Evolutionary conservation across 2,329 filamentous ascomycete genomes (phyloP), one percentile per base, ranked within the genome.

Genomic region (Neonectria faginata): DNA sequence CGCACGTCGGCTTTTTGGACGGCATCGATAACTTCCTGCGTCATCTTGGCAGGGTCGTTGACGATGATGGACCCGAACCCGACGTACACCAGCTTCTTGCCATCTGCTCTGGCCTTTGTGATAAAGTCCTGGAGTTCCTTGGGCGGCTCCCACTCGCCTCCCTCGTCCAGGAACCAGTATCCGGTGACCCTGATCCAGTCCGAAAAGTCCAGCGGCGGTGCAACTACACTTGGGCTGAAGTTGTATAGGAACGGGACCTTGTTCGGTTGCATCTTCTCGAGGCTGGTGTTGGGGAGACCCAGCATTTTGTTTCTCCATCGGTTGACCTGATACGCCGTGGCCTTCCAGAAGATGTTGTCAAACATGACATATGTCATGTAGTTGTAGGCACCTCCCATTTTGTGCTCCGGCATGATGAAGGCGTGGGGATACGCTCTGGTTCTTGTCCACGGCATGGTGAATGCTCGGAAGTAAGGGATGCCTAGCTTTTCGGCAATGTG

Each of bases 241-340:
- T 97, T 98, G 83, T 99, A 99, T 50, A 99, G 80, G 79, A 99
- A 99, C 0, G 96, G 96, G n/a, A 97, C 93, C 77, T 97, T 97
- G 82, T 97, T 97, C 2, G 92, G 91, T 80, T 97, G 94, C 88
- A 99, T 89, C 81, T 94, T 97, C 76, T 96, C 92, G 47, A 97
- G 82, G 62, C 84, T 93, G 1, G 96, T 99, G 67, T 89, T 91
- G 56, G 91, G 92, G 29, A 99, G 82, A 0, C 89, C 88, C 5
- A 99, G 85, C 25, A 90, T 87, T 68, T 89, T 91, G 77, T 93
- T 93, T 67, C 96, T 89, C 96, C 96, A 99, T 58, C 89, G 86
- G 79, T 99, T 99, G 75, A 99, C 88, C 78, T 98, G 96, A 11
- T 91, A 88, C 0, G 94, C 91, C 18, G 94, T 97, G 7, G 93